A percentile compares a stretch with the other conserved stretches of the same genome.
Conservation (phyloP, 495 filamentous ascomycete genomes). For the Hypoxylon crocopeplum region DNA sequence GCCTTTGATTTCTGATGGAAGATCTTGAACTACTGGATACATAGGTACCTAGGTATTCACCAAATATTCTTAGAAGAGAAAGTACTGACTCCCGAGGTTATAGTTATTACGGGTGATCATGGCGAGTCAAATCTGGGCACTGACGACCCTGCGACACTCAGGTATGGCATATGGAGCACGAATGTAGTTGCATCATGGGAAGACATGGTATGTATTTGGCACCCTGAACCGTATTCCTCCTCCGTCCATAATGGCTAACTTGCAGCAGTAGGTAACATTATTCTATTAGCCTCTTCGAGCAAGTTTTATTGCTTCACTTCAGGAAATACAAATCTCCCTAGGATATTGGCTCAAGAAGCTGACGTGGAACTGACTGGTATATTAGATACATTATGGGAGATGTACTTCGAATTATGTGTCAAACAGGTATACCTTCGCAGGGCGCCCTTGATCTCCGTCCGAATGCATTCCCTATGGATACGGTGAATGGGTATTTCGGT, state of each 20-base stretch:
- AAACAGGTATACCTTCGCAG: background rate
- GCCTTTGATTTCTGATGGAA: background rate
- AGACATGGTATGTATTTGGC: conserved; percentile 9
- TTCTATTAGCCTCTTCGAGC: too few relatives aligned
- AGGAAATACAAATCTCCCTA: background rate
- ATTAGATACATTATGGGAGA: conserved; percentile 5
- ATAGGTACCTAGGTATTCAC: background rate
- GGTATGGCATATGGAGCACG: background rate
- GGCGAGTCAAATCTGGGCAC: background rate
- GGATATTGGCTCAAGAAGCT: background rate
- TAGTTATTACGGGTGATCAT: conserved; percentile 12
- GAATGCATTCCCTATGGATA: background rate
- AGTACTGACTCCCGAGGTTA: conserved; percentile 3
- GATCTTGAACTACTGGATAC: background rate
- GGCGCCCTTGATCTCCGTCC: background rate
- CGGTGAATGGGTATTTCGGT: background rate
- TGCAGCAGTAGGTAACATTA: too few relatives aligned
- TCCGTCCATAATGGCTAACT: too few relatives aligned
- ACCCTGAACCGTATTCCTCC: background rate
- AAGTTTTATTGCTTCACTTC: background rate
- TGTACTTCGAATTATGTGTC: background rate
- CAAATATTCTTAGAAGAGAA: background rate
- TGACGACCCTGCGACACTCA: background rate
- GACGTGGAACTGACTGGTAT: background rate
- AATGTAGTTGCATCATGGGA: background rate